Evolutionary conservation across 2,329 filamentous ascomycete genomes (phyloP), one percentile per base, ranked within the genome.

Genomic region (Colletotrichum sp.): DNA sequence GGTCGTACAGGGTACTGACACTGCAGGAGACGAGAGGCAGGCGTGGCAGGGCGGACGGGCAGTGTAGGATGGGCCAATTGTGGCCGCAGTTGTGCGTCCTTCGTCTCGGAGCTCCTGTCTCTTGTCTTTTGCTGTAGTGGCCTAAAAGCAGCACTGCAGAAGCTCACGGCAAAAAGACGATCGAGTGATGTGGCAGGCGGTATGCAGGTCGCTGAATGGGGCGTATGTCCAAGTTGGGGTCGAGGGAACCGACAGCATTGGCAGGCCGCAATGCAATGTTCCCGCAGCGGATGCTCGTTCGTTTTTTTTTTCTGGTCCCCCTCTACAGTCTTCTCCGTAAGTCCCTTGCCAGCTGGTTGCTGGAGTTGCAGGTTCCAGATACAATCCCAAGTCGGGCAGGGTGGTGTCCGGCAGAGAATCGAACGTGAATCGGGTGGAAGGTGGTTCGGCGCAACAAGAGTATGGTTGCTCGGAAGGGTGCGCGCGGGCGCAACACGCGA

Each of bases 191-290:
- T 87, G 86, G 85, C 86, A 86, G 83, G 80, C 80, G 80, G 81
- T 83, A 86, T 87, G 86, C 86, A 87, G 80, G 85, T 85, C 80
- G 83, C 84, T 85, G 80, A 80, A 87, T 85, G 79, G 84, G 86
- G 83, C 80, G 83, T 81, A 58, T 79, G 76, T 80, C 79, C 79
- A 80, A 78, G 77, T 79, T 81, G 78, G 79, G 77, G 76, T 74
- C 75, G 78, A 79, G 77, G 75, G 75, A 77, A 58, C 78, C 78
- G 78, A 78, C 78, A 79, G 76, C 73, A 68, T 73, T 77, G 66
- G 70, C 74, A 75, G 32, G 28, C 32, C 67, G 63, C 38, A 63
- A 65, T 58, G 71, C 74, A 70, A 69, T 69, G 64, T 21, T 75
- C 32, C 70, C 70, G 63, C 69, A 64, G 71, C 48, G 65, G 58